A percentile compares a stretch with the other conserved stretches of the same genome.
phyloP scores from a whole-genome alignment of 345 rosid genomes.

The Brassica juncea region DNA sequence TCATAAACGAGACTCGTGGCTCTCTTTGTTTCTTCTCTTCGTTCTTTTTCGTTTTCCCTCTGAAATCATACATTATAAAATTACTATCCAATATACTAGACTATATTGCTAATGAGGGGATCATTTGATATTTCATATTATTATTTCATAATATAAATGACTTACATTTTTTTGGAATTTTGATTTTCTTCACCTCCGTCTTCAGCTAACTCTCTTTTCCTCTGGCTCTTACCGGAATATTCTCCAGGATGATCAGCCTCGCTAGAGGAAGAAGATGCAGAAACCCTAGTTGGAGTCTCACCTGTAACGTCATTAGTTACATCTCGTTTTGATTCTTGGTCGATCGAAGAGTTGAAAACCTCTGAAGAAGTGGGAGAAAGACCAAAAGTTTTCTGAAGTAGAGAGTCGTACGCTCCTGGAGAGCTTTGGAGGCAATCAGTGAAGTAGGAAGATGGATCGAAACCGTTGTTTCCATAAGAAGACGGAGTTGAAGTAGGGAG shows the following conservation, averaged over 20 bases:
- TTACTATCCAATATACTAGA: slow-evolving; percentile 10
- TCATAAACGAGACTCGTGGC: slow-evolving; percentile 81
- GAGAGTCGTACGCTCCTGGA: slow-evolving; percentile 51
- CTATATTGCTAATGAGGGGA: background rate
- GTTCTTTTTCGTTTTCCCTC: slow-evolving; percentile 60
- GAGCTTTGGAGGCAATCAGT: slow-evolving; percentile 60
- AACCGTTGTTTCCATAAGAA: slow-evolving; percentile 31
- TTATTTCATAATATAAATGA: background rate
- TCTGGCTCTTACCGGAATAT: slow-evolving; percentile 50
- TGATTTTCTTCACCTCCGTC: slow-evolving; percentile 50
- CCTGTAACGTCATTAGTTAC: slow-evolving; percentile 26
- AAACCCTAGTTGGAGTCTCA: slow-evolving; percentile 49
- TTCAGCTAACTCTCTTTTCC: slow-evolving; percentile 39
- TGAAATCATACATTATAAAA: slow-evolving; percentile 15
- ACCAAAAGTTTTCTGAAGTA: slow-evolving; percentile 54
- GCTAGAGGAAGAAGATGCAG: slow-evolving; percentile 61
- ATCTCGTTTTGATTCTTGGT: slow-evolving; percentile 41
- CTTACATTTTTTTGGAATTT: slow-evolving; percentile 58
- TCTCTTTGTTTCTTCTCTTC: slow-evolving; percentile 55
- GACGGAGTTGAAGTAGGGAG: slow-evolving; percentile 23
- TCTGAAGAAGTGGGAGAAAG: slow-evolving; percentile 54
- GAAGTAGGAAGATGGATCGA: slow-evolving; percentile 54
- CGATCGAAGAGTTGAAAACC: slow-evolving; percentile 47
- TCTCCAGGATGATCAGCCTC: slow-evolving; percentile 67
- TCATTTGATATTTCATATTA: background rate